Conservation (phyloP, 1,284 basidiomycete genomes). For the Tylopilus sp. region DNA sequence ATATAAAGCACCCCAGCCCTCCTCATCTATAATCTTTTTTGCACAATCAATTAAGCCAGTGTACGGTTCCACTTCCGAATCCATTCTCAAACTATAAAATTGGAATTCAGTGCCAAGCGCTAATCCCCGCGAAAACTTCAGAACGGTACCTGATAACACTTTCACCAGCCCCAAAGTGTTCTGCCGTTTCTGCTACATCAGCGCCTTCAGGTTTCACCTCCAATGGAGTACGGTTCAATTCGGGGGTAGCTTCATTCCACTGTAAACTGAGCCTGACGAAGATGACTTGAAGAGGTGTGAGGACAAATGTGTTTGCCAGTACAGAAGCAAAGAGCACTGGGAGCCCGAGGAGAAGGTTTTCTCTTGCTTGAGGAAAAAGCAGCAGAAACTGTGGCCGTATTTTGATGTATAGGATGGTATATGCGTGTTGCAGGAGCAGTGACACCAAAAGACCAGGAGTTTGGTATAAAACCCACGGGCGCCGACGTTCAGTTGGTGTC, state of each 20-base stretch:
- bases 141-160: conserved; percentile 85
- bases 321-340: conserved; percentile 70
- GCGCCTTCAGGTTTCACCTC: not conserved
- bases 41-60: conserved; percentile 81
- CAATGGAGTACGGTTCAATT: too few species aligned
- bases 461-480: conserved; percentile 84
- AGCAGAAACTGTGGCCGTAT: conserved; percentile 76
- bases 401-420: conserved; percentile 65
- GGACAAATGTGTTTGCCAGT: conserved; percentile 69
- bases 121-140: too few species aligned
- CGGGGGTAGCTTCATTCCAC: conserved; percentile 72
- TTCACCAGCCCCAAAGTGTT: conserved; percentile 81
- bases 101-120: conserved; percentile 9
- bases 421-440: conserved; percentile 74
- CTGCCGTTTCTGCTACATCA: conserved; percentile 72
- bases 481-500: conserved; percentile 83
- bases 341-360: conserved; percentile 61
- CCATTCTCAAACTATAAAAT: conserved; percentile 72
- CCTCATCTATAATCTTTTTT: conserved; percentile 84
- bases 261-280: conserved; percentile 85
- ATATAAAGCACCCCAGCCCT: conserved; percentile 82
- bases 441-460: conserved; percentile 86
- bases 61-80: conserved; percentile 82
- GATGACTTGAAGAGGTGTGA: conserved; percentile 89
- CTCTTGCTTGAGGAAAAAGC: conserved; percentile 38